A percentile compares a stretch with the other conserved stretches of the same genome.
Conservation (phyloP, 768 basidiomycete species). For the Hygrophorus pudorinus region DNA sequence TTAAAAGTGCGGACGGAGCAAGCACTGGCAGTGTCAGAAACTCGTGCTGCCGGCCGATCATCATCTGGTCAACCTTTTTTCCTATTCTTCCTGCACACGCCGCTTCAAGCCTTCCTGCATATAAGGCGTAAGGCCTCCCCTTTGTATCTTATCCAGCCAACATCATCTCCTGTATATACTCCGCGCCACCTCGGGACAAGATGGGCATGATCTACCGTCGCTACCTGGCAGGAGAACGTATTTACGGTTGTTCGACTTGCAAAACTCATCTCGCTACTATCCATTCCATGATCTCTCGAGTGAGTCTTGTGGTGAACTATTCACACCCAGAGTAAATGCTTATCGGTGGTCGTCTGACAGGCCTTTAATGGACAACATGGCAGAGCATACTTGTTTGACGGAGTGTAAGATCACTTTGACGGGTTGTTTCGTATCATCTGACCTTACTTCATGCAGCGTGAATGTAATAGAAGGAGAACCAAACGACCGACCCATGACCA, state of each 20-base stretch:
- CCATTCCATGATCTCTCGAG: constrained; percentile 84
- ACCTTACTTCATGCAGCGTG: constrained; percentile 43
- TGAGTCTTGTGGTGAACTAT: constrained; percentile 24
- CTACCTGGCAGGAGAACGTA: constrained; percentile 75
- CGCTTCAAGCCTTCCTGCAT: no score
- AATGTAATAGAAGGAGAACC: constrained; percentile 88
- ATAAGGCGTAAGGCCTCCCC: no score
- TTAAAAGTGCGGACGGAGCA: no score
- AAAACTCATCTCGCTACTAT: constrained; percentile 87
- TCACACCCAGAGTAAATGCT: constrained; percentile 6
- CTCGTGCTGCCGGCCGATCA: no score
- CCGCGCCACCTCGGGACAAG: neutral
- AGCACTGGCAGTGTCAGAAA: no score
- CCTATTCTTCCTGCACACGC: no score
- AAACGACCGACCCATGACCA: constrained; percentile 92
- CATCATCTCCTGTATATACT: no score
- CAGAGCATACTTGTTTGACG: constrained; percentile 87
- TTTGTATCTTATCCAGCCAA: no score
- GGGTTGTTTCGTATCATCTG: constrained; percentile 1
- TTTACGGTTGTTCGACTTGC: constrained; percentile 83
- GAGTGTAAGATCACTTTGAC: constrained; percentile 56
- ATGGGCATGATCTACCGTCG: constrained; percentile 91
- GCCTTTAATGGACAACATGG: constrained; percentile 97
- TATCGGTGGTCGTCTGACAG: constrained; percentile 30
- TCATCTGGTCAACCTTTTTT: no score